Conservation (phyloP, 768 basidiomycete species). For the Podaxis pistillaris region DNA sequence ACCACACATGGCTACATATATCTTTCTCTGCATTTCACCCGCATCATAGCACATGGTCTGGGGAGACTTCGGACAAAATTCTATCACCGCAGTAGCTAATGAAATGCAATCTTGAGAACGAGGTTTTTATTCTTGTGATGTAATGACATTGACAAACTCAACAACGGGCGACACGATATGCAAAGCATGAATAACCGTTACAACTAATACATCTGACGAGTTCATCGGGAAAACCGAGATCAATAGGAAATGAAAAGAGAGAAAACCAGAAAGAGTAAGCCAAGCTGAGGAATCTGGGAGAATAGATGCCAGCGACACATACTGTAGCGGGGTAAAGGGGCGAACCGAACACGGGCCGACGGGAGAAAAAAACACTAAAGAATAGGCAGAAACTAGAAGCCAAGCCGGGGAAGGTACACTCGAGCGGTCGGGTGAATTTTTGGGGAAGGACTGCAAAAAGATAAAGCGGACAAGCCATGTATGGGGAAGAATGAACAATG, state of each 20-base stretch:
- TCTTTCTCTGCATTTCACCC: too few relatives aligned
- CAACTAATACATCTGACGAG: constrained; percentile 10
- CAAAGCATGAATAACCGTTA: constrained; percentile 9
- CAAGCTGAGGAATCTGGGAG: constrained; percentile 2
- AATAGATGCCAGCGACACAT: not conserved
- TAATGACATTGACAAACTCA: not conserved
- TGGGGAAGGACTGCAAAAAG: constrained; percentile 4
- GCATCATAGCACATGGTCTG: not conserved
- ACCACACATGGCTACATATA: too few relatives aligned
- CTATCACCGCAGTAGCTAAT: not conserved
- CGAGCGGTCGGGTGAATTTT: not conserved
- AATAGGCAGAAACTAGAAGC: not conserved
- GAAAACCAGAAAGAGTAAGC: constrained; percentile 1
- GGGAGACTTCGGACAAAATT: not conserved
- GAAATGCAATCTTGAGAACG: not conserved
- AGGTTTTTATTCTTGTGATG: not conserved
- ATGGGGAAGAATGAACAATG: not conserved
- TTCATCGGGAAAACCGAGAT: not conserved
- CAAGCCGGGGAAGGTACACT: not conserved
- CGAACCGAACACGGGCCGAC: not conserved
- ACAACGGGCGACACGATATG: not conserved
- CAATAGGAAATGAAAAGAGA: not conserved
- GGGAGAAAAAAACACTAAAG: not conserved
- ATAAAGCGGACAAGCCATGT: constrained; percentile 1
- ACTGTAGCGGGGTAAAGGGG: not conserved